Evolutionary conservation across 2,329 filamentous ascomycete species (phyloP), one percentile per base, ranked within the genome.

Genomic region (Penicillium sp.): DNA sequence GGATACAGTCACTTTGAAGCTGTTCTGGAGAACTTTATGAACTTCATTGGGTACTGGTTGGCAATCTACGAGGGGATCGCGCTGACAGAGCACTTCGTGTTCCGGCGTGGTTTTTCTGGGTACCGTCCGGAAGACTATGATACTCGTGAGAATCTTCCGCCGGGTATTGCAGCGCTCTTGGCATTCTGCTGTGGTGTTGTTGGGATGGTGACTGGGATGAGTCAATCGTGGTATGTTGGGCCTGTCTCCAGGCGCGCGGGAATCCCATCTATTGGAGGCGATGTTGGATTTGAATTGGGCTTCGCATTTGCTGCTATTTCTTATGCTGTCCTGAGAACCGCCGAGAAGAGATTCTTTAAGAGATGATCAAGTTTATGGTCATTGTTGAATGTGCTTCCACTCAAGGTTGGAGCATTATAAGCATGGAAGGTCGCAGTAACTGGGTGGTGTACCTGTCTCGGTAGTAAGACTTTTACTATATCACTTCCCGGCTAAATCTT

Each of bases 21-120:
- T 5, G 82, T 88, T 2, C 78, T 90, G 22, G 83, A 88, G 70
- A 87, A 89, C 71, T 89, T 90, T 74, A 88, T 91, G 84, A 72
- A 84, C 57, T 70, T 86, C 52, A 85, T 86, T 58, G 76, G 84
- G 1, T 91, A 90, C 76, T 91, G 88, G 87, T 80, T 90, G 1
- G 85, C 87, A 44, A 89, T 90, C 64, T 91, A 90, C 73, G 82
- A 85, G 63, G 86, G 83, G 46, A 83, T 90, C 58, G 78, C 83
- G 0, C 70, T 90, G 19, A 78, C 81, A 1, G 88, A 90, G 55
- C 88, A 90, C 73, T 82, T 90, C 67, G 67, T 89, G 66, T 90
- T 87, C 77, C 84, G 83, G 64, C 80, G 82, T 21, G 84, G 84
- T 3, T 82, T 88, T 63, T 57, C 63, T 2, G 84, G 84, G 7